Conservation (phyloP, 2,329 filamentous ascomycete genomes). For the Metarhizium guizhouense region DNA sequence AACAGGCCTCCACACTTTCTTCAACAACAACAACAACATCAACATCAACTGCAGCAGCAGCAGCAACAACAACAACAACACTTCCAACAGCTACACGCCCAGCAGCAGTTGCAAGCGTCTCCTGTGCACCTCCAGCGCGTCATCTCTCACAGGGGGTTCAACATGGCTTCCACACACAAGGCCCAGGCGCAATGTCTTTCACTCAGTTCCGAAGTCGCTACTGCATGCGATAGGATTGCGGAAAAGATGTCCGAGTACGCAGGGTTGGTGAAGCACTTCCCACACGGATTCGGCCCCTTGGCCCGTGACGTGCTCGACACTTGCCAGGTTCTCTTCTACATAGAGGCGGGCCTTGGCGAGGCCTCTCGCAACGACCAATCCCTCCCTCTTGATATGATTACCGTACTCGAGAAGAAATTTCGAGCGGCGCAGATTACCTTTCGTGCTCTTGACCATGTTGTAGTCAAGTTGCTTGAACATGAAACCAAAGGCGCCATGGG, state of each 20-base stretch:
- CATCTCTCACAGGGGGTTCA: slow-evolving; percentile 3
- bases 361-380: slow-evolving; percentile 38
- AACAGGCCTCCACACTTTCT: neutral
- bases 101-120: neutral
- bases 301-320: slow-evolving; percentile 60
- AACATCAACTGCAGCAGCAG: neutral
- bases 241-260: slow-evolving; percentile 58
- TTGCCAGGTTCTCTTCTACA: slow-evolving; percentile 57
- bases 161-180: slow-evolving; percentile 13
- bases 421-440: slow-evolving; percentile 53
- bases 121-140: neutral
- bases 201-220: slow-evolving; percentile 49
- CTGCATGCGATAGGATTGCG: slow-evolving; percentile 53
- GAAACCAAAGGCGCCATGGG: slow-evolving; percentile 53
- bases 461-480: slow-evolving; percentile 51
- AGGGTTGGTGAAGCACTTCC: slow-evolving; percentile 44
- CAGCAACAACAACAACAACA: neutral
- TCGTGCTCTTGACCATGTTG: slow-evolving; percentile 52
- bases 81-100: neutral
- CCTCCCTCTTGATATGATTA: slow-evolving; percentile 50
- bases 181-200: slow-evolving; percentile 24
- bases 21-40: neutral
- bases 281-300: slow-evolving; percentile 47
- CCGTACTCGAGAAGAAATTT: slow-evolving; percentile 58
- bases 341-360: slow-evolving; percentile 56